These are phyloP conservation scores for Hyphopichia fennica DNA, from an alignment of 1,139 yeast species.

Conservation along the genomic window DNA sequence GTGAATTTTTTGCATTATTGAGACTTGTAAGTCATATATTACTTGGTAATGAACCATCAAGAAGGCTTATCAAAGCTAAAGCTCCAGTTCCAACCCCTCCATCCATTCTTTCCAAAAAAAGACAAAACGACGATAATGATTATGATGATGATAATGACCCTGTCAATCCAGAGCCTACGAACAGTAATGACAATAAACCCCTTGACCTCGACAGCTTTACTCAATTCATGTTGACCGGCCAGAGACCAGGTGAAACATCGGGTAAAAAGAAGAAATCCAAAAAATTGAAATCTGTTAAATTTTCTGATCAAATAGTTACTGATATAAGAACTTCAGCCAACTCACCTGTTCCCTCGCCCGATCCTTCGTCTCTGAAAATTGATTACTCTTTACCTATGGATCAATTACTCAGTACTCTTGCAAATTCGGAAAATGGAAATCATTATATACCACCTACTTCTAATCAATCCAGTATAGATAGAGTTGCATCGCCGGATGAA, in stretches of 20 bases:
- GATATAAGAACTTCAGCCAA: constrained; percentile 36
- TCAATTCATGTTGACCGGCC: constrained; percentile 71
- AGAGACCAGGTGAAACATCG: constrained; percentile 50
- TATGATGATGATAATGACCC: constrained; percentile 29
- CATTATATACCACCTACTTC: neutral
- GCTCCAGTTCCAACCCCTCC: constrained; percentile 70
- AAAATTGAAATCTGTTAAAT: constrained; percentile 63
- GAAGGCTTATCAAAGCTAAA: constrained; percentile 48
- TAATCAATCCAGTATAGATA: constrained; percentile 13
- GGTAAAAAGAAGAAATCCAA: constrained; percentile 30
- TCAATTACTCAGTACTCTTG: constrained; percentile 53
- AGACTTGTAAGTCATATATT: constrained; percentile 62
- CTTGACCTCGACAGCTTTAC: constrained; percentile 75
- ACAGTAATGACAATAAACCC: constrained; percentile 20
- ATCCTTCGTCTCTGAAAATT: constrained; percentile 25
- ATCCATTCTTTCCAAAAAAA: constrained; percentile 60
- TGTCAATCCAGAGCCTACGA: constrained; percentile 9
- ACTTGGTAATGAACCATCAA: constrained; percentile 46
- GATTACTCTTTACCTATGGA: constrained; percentile 76
- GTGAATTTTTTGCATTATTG: constrained; percentile 73
- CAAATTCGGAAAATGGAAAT: constrained; percentile 5
- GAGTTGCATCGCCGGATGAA: constrained; percentile 33
- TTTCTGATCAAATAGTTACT: constrained; percentile 61
- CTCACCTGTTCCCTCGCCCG: constrained; percentile 26
- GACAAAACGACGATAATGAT: constrained; percentile 44